Percentiles rank a stretch among this genome's conserved stretches.
Evolutionary conservation across 495 filamentous ascomycete species (phyloP).

Genomic region (Barbatosphaeria neglecta): DNA sequence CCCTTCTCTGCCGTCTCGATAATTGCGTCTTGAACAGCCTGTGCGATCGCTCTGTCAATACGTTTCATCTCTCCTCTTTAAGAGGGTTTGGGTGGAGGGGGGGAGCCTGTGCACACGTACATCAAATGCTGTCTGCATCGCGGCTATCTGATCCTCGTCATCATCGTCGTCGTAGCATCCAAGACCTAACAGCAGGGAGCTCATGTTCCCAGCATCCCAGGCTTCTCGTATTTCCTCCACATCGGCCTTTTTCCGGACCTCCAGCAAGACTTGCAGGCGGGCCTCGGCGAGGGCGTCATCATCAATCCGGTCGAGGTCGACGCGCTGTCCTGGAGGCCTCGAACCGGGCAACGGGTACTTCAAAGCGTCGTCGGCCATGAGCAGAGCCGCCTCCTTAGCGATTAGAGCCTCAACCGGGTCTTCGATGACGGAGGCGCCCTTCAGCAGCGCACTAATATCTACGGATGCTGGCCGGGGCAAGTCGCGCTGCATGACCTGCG

Average conservation of each 20-base stretch:
- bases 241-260: constrained; percentile 48
- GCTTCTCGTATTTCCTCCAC: constrained; percentile 52
- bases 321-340: constrained; percentile 48
- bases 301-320: constrained; percentile 52
- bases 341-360: constrained; percentile 59
- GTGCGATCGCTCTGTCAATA: constrained; percentile 11
- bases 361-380: constrained; percentile 72
- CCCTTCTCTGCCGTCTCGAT: constrained; percentile 61
- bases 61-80: constrained; percentile 12
- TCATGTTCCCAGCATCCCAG: constrained; percentile 54
- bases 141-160: constrained; percentile 48
- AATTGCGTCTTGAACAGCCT: constrained; percentile 62
- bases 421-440: constrained; percentile 34
- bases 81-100: too few species aligned
- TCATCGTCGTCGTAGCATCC: constrained; percentile 65
- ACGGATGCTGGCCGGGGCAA: constrained; percentile 68
- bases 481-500: constrained; percentile 76
- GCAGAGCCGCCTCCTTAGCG: constrained; percentile 59
- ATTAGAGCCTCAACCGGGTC: constrained; percentile 42
- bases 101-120: constrained; percentile 28
- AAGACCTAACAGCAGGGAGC: constrained; percentile 57
- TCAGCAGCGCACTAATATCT: constrained; percentile 56
- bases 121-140: constrained; percentile 54
- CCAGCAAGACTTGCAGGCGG: constrained; percentile 60
- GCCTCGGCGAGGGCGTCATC: constrained; percentile 64